phyloP scores from a whole-genome alignment of 1,139 yeast genomes.

The Suhomyces yuchorum region DNA sequence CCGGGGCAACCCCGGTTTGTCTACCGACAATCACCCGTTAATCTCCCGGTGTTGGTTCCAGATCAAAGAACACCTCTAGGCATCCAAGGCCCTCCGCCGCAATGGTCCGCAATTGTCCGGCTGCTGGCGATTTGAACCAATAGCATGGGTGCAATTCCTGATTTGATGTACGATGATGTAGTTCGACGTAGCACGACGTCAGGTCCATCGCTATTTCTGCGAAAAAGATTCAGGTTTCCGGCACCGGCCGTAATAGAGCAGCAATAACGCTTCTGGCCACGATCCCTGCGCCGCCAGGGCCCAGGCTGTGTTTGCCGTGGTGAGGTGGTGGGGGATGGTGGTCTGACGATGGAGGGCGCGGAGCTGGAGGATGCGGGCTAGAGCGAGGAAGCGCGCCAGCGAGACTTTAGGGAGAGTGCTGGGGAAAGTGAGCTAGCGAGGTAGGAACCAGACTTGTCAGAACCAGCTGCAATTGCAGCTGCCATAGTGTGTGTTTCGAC shows the following conservation, averaged over 20 bases:
- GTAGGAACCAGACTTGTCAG: too few species aligned
- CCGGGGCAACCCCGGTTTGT: not conserved
- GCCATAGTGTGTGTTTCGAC: too few species aligned
- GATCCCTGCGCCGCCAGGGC: not conserved
- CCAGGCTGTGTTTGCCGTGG: not conserved
- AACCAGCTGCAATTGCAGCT: too few species aligned
- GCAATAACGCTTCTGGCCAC: not conserved
- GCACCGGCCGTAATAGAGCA: not conserved
- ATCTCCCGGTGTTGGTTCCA: not conserved
- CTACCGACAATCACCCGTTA: not conserved
- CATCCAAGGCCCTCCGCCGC: too few species aligned
- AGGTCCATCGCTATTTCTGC: not conserved
- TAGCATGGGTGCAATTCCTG: not conserved
- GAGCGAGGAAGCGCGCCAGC: too few species aligned
- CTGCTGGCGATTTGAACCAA: not conserved
- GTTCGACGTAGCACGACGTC: constrained; percentile 1
- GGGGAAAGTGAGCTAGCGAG: too few species aligned
- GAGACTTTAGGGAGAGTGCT: too few species aligned
- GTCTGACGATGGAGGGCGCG: not conserved
- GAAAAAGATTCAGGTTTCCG: not conserved
- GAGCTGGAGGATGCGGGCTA: too few species aligned
- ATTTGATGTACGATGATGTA: constrained; percentile 5
- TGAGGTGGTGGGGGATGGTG: not conserved
- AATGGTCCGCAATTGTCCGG: not conserved
- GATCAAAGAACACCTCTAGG: too few species aligned